A percentile compares a stretch with the other conserved stretches of the same genome.
phyloP scores from a whole-genome alignment of 257 asterid species.

The Solanum acaule region DNA sequence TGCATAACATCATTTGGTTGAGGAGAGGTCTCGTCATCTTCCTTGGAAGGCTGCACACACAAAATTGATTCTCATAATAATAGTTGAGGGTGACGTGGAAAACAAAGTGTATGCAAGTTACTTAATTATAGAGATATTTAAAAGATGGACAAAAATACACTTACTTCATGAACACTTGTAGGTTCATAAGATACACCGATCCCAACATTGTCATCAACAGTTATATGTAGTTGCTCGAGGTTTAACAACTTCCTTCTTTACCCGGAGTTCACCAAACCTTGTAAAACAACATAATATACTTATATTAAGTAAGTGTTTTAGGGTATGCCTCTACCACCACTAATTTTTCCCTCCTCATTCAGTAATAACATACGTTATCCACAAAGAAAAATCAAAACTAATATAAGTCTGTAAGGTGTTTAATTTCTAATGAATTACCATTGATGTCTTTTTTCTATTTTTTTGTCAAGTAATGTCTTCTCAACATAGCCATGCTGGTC shows the following conservation, averaged over 20 bases:
- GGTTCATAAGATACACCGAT: background rate
- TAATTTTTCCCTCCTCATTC: no score
- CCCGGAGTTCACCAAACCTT: no score
- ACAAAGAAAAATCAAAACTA: no score
- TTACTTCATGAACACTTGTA: background rate
- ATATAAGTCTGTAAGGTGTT: background rate
- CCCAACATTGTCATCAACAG: no score
- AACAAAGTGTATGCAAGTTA: background rate
- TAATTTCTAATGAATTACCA: no score
- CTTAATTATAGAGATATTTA: background rate
- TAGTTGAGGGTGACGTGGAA: background rate
- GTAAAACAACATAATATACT: no score
- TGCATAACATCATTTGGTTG: background rate
- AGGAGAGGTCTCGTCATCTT: background rate
- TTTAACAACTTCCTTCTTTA: no score
- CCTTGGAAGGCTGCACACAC: background rate
- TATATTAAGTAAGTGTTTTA: no score
- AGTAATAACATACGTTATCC: background rate
- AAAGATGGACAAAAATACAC: background rate
- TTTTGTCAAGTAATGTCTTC: background rate
- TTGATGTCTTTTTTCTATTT: no score
- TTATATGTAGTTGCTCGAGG: no score
- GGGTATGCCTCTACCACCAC: no score
- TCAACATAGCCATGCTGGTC: background rate
- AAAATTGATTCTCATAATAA: background rate